These are phyloP conservation scores for Brasilioporus rufonigricans DNA, from an alignment of 768 basidiomycete genomes.

Conservation along the genomic window DNA sequence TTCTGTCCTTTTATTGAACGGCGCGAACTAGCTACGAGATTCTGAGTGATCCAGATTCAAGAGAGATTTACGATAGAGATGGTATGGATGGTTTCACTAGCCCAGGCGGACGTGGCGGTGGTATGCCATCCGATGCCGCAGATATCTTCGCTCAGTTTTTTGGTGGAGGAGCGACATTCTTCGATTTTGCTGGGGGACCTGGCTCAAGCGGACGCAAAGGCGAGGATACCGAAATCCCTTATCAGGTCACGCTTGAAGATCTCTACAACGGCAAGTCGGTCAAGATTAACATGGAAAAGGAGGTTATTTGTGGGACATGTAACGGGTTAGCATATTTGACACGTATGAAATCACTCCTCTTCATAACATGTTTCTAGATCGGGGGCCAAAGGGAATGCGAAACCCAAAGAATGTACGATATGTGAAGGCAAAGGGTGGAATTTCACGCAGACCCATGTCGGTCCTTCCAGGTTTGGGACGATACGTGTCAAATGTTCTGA, in stretches of 20 bases:
- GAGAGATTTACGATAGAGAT: conserved; percentile 68
- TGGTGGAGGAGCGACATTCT: conserved; percentile 52
- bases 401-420: conserved; percentile 74
- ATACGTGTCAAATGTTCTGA: conserved; percentile 60
- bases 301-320: conserved; percentile 74
- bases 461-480: conserved; percentile 46
- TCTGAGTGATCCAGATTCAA: conserved; percentile 63
- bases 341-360: neutral
- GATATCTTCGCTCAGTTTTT: conserved; percentile 82
- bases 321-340: conserved; percentile 56
- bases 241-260: conserved; percentile 89
- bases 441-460: conserved; percentile 53
- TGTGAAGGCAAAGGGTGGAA: conserved; percentile 87
- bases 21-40: conserved; percentile 68
- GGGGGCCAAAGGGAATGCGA: conserved; percentile 81
- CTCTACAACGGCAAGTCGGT: conserved; percentile 88
- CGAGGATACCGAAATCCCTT: conserved; percentile 71
- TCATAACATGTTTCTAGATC: conserved; percentile 45
- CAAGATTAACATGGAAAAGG: conserved; percentile 86
- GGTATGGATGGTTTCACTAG: conserved; percentile 70
- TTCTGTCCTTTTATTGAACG: conserved; percentile 7
- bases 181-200: conserved; percentile 60
- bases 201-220: conserved; percentile 53
- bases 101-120: conserved; percentile 42
- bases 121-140: conserved; percentile 48